Base-by-base conservation (phyloP, 2,329 filamentous ascomycete genomes). In the Xylariaceae sp. region DNA sequence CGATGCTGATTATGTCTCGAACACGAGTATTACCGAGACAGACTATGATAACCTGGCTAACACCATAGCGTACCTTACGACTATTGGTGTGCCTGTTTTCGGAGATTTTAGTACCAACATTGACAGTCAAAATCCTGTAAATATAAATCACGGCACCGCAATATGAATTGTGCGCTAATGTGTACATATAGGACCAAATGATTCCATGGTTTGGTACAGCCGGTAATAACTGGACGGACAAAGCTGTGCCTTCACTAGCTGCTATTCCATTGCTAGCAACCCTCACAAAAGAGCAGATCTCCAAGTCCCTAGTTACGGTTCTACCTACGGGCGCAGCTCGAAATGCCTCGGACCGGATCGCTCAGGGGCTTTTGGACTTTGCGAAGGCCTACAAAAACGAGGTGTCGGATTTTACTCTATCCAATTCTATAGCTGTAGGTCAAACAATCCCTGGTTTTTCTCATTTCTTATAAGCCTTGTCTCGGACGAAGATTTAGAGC, bases 41-140 rank as follows among this genome's bases (percentile, higher is more conserved):
- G 29, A 43, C 10, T 57, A 53, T 16, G 54, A 50, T 23, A 43
- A 53, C n/a, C 44, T 46, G n/a, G 46, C 50, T n/a, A 40, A 44
- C 23, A 40, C 50, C 7, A 21, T 57, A 7, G 42, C 46, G 19
- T 57, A 53, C 18, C 37, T 57, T 3, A 43, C 46, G 21, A 53
- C 50, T 26, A 23, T 57, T 18, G 54, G 49, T 21, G 37, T 21
- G 16, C 40, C 49, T 7, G 40, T 44, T 16, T 52, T 56, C 40
- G 54, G 49, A 14, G 48, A 52, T 16, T 56, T 40, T 14, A 4
- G 29, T 14, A 53, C 50, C 2, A n/a, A 12, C 20, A 26, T 46
- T 14, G 54, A 53, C 44, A 40, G 48, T 7, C 46, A 53, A 20
- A 53, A 57, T 19, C 50, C 54, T 18, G 54, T 56, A 20, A 18